Evolutionary conservation across 2,329 filamentous ascomycete genomes (phyloP).

Genomic region (Paecilomyces formosus): DNA sequence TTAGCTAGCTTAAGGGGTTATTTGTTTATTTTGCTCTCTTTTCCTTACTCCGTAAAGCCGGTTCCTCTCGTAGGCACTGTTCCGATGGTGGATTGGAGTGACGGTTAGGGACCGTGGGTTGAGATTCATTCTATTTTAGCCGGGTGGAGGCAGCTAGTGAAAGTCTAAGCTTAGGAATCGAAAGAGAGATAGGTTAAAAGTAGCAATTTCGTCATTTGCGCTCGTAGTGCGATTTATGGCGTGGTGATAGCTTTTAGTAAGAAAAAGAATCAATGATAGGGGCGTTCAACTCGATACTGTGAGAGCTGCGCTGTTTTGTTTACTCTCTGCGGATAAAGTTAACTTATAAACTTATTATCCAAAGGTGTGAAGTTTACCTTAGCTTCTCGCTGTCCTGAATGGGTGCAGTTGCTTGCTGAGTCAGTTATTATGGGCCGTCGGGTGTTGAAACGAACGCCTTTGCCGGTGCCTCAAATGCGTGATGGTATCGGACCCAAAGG

Average conservation of each 20-base stretch:
- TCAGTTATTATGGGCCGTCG: not conserved
- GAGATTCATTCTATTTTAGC: not conserved
- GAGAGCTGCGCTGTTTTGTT: too few species aligned
- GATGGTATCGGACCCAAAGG: not conserved
- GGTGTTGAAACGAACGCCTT: not conserved
- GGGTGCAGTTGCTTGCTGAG: not conserved
- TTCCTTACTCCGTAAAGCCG: too few species aligned
- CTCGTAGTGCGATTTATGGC: not conserved
- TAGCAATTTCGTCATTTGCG: not conserved
- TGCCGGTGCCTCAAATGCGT: not conserved
- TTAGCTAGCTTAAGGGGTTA: too few species aligned
- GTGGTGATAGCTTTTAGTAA: not conserved
- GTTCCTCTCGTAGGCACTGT: too few species aligned
- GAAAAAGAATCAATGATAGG: too few species aligned
- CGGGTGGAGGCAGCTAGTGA: not conserved
- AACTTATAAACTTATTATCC: too few species aligned
- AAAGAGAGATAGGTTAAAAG: not conserved
- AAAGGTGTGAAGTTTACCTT: too few species aligned
- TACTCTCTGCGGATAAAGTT: too few species aligned
- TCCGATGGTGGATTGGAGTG: too few species aligned
- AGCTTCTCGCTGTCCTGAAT: not conserved
- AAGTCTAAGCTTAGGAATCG: not conserved
- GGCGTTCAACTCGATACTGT: too few species aligned
- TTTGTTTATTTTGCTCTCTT: too few species aligned
- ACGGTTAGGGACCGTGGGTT: not conserved